These are phyloP conservation scores for Trametes coccinea DNA, from an alignment of 768 basidiomycete genomes.

Conservation along the genomic window DNA sequence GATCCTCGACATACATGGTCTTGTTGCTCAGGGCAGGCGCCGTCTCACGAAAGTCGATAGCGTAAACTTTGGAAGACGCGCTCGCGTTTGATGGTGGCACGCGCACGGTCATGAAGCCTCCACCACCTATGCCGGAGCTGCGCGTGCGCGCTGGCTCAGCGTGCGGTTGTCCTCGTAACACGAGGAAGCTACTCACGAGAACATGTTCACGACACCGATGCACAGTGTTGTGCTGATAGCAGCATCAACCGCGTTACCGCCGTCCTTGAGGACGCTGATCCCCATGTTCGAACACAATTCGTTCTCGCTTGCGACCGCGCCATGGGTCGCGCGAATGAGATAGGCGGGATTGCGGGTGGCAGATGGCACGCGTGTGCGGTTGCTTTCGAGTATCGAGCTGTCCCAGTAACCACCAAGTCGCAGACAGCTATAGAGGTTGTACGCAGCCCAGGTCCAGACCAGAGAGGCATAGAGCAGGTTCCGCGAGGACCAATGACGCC, in stretches of 20 bases:
- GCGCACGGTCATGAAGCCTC: conserved; percentile 84
- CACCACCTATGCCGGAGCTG: conserved; percentile 85
- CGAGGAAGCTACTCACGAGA: conserved; percentile 56
- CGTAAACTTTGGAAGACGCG: conserved; percentile 58
- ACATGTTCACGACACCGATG: conserved; percentile 84
- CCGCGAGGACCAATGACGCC: not conserved
- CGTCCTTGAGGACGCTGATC: conserved; percentile 69
- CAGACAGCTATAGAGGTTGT: not conserved
- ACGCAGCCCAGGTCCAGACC: conserved; percentile 2
- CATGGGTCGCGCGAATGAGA: conserved; percentile 62
- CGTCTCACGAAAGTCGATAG: conserved; percentile 87
- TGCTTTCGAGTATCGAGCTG: not conserved
- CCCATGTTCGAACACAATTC: conserved; percentile 84
- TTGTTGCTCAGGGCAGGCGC: conserved; percentile 72
- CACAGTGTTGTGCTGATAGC: conserved; percentile 81
- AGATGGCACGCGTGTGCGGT: conserved; percentile 20
- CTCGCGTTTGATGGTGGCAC: conserved; percentile 53
- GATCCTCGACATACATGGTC: conserved; percentile 71
- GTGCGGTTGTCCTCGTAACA: conserved; percentile 4
- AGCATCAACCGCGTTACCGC: conserved; percentile 92
- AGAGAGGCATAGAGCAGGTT: not conserved
- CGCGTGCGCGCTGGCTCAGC: not conserved
- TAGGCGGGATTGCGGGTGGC: conserved; percentile 52
- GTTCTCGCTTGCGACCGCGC: conserved; percentile 91
- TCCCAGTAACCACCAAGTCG: not conserved